Percentiles rank a stretch among this genome's conserved stretches.
Conservation (phyloP, 345 rosid genomes). For the Gossypium mustelinum region DNA sequence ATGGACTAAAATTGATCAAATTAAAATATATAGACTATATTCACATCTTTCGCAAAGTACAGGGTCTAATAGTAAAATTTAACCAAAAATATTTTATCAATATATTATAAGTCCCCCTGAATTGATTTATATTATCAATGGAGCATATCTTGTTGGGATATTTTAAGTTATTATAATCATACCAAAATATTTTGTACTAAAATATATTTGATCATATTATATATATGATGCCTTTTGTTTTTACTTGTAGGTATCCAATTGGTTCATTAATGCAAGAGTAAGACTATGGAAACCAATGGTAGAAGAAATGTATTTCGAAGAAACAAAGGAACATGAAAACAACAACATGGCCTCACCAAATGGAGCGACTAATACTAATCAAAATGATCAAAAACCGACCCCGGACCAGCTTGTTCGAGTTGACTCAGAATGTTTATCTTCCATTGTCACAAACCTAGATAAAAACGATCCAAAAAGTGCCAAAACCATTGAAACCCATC, state of each 20-base stretch:
- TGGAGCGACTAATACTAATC: slow-evolving; percentile 30
- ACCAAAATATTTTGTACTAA: slow-evolving; percentile 1
- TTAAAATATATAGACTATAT: no score
- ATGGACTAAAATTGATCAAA: no score
- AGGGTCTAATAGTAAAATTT: no score
- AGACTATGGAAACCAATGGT: slow-evolving; percentile 99
- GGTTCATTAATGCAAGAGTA: slow-evolving; percentile 99
- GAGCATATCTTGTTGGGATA: slow-evolving; percentile 31
- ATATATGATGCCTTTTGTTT: slow-evolving; percentile 12
- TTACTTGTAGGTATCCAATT: slow-evolving; percentile 61
- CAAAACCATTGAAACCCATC: slow-evolving; percentile 26
- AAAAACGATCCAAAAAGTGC: slow-evolving; percentile 34
- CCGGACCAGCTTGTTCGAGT: slow-evolving; percentile 58
- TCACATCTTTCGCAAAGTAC: no score
- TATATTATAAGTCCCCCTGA: not conserved
- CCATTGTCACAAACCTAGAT: slow-evolving; percentile 53
- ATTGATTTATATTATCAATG: slow-evolving; percentile 33
- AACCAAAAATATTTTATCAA: no score
- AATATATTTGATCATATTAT: not conserved
- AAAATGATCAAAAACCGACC: slow-evolving; percentile 66
- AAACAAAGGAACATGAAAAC: slow-evolving; percentile 54
- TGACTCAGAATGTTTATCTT: slow-evolving; percentile 88
- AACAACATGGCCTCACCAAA: slow-evolving; percentile 44
- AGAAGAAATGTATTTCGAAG: slow-evolving; percentile 96
- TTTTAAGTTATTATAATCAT: slow-evolving; percentile 9